Percentiles rank a stretch among this genome's conserved stretches.
These are phyloP conservation scores for Perkinsus olseni DNA, from an alignment of 169 alveolate genomes.

Conservation along the genomic window DNA sequence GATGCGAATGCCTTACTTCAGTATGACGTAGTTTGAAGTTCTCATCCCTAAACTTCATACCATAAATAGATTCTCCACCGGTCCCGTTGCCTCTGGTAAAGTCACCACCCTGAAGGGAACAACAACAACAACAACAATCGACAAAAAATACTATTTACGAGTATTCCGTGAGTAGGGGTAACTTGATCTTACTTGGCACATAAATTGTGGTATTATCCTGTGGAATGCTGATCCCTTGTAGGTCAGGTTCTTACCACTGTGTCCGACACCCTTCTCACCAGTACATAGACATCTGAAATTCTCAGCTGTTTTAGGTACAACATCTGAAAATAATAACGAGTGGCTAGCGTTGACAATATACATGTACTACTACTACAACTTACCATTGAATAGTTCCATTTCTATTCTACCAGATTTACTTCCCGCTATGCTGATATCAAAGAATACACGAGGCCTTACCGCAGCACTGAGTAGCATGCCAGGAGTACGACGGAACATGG, in stretches of 20 bases:
- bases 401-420: constrained; percentile 73
- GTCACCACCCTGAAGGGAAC: constrained; percentile 94
- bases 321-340: constrained; percentile 70
- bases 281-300: constrained; percentile 82
- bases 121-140: no score
- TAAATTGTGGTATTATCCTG: constrained; percentile 80
- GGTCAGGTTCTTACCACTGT: constrained; percentile 70
- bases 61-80: constrained; percentile 82
- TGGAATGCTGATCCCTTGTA: constrained; percentile 63
- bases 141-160: no score
- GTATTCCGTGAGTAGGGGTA: no score
- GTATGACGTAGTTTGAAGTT: constrained; percentile 77
- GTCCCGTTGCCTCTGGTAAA: constrained; percentile 87
- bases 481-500: not conserved
- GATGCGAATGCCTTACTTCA: no score
- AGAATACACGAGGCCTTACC: constrained; percentile 30
- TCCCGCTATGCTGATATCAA: constrained; percentile 53
- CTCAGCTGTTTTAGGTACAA: constrained; percentile 88
- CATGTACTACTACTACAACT: not conserved
- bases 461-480: not conserved
- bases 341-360: constrained; percentile 20
- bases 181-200: no score
- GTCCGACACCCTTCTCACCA: constrained; percentile 62
- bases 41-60: constrained; percentile 91
- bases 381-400: constrained; percentile 76